Evolutionary conservation across 352 stramenopile genomes (phyloP).

Genomic region (Phytopythium kandeliae): DNA sequence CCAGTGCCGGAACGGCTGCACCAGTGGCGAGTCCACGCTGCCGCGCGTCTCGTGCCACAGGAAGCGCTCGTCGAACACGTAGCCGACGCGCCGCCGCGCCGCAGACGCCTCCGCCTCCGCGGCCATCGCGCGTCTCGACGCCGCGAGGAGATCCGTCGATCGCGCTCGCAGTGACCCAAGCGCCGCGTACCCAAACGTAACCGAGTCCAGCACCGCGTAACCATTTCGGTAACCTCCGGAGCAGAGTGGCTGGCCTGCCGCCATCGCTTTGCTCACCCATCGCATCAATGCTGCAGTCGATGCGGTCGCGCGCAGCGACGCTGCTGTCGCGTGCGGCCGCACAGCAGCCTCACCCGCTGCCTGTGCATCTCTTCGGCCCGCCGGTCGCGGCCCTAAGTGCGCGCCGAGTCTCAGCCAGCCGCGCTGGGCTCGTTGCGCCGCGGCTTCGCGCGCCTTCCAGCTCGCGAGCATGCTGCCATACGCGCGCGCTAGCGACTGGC

Average conservation of each 20-base stretch:
- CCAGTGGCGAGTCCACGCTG: slow-evolving; percentile 37
- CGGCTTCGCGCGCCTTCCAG: too few relatives aligned
- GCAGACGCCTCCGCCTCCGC: not conserved
- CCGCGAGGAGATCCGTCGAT: too few relatives aligned
- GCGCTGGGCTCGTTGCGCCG: too few relatives aligned
- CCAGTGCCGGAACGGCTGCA: slow-evolving; percentile 70
- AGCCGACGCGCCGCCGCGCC: slow-evolving; percentile 29
- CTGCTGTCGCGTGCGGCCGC: not conserved
- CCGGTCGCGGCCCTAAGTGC: too few relatives aligned
- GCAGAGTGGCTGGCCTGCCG: too few relatives aligned
- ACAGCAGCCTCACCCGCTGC: not conserved
- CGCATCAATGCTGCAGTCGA: not conserved
- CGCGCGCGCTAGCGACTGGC: not conserved
- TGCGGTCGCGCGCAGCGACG: slow-evolving; percentile 1
- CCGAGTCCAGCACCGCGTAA: too few relatives aligned
- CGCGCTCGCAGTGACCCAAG: not conserved
- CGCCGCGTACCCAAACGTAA: too few relatives aligned
- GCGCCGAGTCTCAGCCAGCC: too few relatives aligned
- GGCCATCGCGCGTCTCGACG: not conserved
- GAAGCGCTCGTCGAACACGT: slow-evolving; percentile 81
- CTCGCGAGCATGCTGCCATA: not conserved
- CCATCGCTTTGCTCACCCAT: not conserved
- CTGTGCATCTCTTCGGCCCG: too few relatives aligned
- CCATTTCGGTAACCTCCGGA: too few relatives aligned
- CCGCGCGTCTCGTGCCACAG: slow-evolving; percentile 70